Base-by-base conservation (phyloP, 805 yeast species). In the Myxozyma sirexii region DNA sequence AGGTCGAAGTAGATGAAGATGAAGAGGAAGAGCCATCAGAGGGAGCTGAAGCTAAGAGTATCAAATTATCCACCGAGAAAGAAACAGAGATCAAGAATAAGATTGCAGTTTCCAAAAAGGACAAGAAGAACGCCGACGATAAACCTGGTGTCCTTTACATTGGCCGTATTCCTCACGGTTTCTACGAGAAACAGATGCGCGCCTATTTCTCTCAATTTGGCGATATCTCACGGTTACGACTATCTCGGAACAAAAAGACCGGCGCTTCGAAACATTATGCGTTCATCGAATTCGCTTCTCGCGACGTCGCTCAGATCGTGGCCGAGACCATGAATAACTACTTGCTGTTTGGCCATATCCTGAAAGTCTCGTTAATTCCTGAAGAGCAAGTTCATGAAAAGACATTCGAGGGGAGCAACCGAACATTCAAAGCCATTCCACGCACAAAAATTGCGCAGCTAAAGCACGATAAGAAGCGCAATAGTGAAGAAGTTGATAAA, bases 241-340 rank as follows among this genome's bases (percentile, higher is more conserved):
- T 94, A 54, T 89, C 97, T 45, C 84, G 97, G 72, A 93, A 89
- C 77, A 91, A 88, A 74, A 87, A 86, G 70, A 86, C 96, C 4
- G 98, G 98, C 47, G 84, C 85, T 56, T 85, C 96, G 15, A 92
- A 90, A 76, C 97, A 91, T 73, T 93, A 85, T 74, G 98, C 91
- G 5, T 93, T 90, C 74, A 77, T 94, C 47, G 97, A 94, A 75
- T 94, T 93, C 70, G 82, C 80, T 43, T 80, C 84, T 56, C 71
- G 73, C 39, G 89, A 85, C 49, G 96, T 88, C 57, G 97, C 98
- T 46, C 81, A 84, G 67, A 80, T 91, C 62, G 99, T 97, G 2
- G 88, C 88, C 62, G 98, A 94, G 66, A 86, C 97, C 47, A 94
- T 94, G 99, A 86, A 94, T 75, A 94, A 94, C 76, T 94, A 94